phyloP scores from a whole-genome alignment of 306 rosid species.

The Cucumis melo region DNA sequence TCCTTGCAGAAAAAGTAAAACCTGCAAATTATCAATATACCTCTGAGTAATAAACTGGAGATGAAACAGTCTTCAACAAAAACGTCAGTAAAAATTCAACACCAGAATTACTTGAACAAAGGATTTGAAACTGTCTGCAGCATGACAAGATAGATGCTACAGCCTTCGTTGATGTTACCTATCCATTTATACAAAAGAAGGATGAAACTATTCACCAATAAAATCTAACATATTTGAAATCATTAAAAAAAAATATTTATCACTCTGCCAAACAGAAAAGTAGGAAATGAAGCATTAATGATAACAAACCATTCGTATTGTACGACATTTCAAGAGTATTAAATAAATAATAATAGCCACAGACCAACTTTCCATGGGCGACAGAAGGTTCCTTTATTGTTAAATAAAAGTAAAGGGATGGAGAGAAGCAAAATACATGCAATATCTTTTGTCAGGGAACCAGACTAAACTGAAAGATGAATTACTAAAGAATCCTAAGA shows the following conservation, averaged over 20 bases:
- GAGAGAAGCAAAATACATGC: neutral
- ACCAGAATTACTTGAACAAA: slow-evolving; percentile 26
- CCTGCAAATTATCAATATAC: slow-evolving; percentile 23
- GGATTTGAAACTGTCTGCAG: slow-evolving; percentile 35
- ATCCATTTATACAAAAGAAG: slow-evolving; percentile 16
- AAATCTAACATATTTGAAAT: neutral
- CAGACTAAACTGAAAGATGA: neutral
- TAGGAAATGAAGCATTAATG: neutral
- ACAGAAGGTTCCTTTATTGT: no score
- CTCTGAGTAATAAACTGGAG: slow-evolving; percentile 53
- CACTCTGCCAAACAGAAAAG: neutral
- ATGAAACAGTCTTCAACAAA: slow-evolving; percentile 49
- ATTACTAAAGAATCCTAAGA: no score
- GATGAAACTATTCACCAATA: slow-evolving; percentile 10
- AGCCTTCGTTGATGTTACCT: slow-evolving; percentile 64
- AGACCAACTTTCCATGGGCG: neutral
- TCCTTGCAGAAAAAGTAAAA: slow-evolving; percentile 6
- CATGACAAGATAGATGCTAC: slow-evolving; percentile 47
- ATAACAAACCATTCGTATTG: neutral
- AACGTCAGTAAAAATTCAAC: slow-evolving; percentile 59
- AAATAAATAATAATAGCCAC: neutral
- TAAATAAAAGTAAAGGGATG: no score
- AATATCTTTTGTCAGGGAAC: neutral
- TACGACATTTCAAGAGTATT: neutral
- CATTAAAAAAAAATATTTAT: slow-evolving; percentile 4